Base-by-base conservation (phyloP, 176 grass and related monocot genomes). In the Triticum urartu region DNA sequence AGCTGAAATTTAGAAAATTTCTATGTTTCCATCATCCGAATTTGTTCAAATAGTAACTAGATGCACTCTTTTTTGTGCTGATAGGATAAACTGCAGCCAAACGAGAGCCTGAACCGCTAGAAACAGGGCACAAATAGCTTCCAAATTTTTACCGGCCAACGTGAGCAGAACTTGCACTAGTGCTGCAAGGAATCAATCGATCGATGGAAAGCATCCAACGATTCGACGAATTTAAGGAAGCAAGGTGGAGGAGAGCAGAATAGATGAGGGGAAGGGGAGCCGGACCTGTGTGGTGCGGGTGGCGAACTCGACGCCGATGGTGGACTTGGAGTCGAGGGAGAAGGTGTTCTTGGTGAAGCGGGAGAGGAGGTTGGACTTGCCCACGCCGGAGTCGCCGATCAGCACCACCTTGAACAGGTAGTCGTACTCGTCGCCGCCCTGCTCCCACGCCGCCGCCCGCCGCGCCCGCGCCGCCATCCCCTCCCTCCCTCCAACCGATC, bases 301-400 rank as follows among this genome's bases (percentile, higher is more conserved):
- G 86, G 94, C 94, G 79, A 96, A 96, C 67, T 96, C 94, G 76
- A 96, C 94, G 79, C 94, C 92, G 90, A 97, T 97, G 79, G 94
- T 97, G 76, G 94, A 97, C 78, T 97, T 97, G 64, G 94, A 97
- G 71, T 97, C 92, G 45, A 97, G 87, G 81, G 89, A 90, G 94
- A 97, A 97, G 83, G 87, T 54, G 75, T 97, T 94, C 79, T 90
- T 88, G 76, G 94, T 97, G 88, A 97, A 97, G 35, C 92, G 87
- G 43, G 94, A 97, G 63, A 97, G 92, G 4, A 97, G 88, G 87
- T 97, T 97, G 24, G 94, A 97, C 85, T 97, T 97, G 1, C 94
- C 94, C 36, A 97, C 92, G 83, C 94, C 94, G 12, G 94, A 97
- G 81, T 97, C 92, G 0, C 94, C 94, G 39, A 97, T 92, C 88